A percentile compares a stretch with the other conserved stretches of the same genome.
These are phyloP conservation scores for Eutrema yunnanense DNA, from an alignment of 345 rosid genomes.

Conservation along the genomic window DNA sequence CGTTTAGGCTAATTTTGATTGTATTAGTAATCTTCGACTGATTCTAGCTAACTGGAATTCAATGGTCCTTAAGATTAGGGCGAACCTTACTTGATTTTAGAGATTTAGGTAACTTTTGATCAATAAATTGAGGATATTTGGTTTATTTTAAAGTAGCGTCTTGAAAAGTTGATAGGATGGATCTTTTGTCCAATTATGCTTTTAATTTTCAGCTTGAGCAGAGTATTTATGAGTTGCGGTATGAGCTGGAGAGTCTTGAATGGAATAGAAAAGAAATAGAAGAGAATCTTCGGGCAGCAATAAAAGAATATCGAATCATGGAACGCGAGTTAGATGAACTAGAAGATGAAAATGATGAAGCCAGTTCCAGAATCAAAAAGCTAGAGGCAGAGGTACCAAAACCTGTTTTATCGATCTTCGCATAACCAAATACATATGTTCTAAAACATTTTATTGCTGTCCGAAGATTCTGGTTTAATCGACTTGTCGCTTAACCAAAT, in stretches of 20 bases:
- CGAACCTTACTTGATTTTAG: neutral
- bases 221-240: constrained; percentile 39
- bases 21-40: too few relatives aligned
- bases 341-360: constrained; percentile 58
- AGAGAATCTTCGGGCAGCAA: constrained; percentile 41
- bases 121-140: neutral
- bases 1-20: too few relatives aligned
- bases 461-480: neutral
- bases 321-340: constrained; percentile 53
- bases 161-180: neutral
- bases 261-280: constrained; percentile 54
- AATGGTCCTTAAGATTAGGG: too few relatives aligned
- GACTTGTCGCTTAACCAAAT: neutral
- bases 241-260: constrained; percentile 48
- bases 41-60: too few relatives aligned
- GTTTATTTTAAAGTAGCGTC: neutral
- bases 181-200: too few relatives aligned
- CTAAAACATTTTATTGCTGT: neutral
- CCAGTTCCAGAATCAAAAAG: constrained; percentile 47
- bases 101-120: neutral
- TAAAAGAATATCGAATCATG: constrained; percentile 47
- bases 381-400: constrained; percentile 56
- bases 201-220: constrained; percentile 60
- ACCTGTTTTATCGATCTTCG: neutral
- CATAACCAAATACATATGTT: neutral